phyloP scores from a whole-genome alignment of 257 asterid genomes.

The Plectranthus barbatus region DNA sequence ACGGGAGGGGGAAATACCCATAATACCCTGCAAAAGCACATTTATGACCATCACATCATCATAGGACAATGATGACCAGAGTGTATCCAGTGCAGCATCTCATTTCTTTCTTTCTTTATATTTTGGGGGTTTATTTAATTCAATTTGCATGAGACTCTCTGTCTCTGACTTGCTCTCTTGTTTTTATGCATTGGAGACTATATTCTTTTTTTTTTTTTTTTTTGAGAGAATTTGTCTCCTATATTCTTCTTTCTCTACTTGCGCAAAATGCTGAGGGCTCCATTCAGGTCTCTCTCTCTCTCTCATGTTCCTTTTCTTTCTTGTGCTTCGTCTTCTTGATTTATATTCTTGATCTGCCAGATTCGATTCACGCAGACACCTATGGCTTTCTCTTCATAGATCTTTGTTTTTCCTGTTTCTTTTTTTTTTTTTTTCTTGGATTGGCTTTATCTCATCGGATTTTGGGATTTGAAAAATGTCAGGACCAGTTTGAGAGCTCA shows the following conservation, averaged over 20 bases:
- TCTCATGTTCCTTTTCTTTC: not conserved
- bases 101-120: too few species aligned
- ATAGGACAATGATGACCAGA: not conserved
- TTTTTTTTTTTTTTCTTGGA: not conserved
- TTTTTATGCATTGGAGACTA: not conserved
- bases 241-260: not conserved
- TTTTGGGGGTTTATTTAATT: too few species aligned
- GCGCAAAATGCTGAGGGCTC: slow-evolving; percentile 28
- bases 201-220: not conserved
- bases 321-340: not conserved
- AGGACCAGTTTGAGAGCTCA: not conserved
- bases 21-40: not conserved
- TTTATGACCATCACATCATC: not conserved
- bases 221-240: too few species aligned
- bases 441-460: not conserved
- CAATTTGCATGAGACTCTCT: slow-evolving; percentile 10
- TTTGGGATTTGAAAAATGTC: too few species aligned
- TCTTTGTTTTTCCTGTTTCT: too few species aligned
- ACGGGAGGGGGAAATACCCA: too few species aligned
- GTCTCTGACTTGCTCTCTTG: not conserved
- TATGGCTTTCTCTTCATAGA: not conserved
- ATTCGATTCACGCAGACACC: too few species aligned
- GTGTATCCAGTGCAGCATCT: too few species aligned
- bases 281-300: slow-evolving; percentile 25
- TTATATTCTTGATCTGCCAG: not conserved